Evolutionary conservation across 176 grass and related monocot genomes (phyloP), one percentile per base, ranked within the genome.

Genomic region (Otatea glauca): DNA sequence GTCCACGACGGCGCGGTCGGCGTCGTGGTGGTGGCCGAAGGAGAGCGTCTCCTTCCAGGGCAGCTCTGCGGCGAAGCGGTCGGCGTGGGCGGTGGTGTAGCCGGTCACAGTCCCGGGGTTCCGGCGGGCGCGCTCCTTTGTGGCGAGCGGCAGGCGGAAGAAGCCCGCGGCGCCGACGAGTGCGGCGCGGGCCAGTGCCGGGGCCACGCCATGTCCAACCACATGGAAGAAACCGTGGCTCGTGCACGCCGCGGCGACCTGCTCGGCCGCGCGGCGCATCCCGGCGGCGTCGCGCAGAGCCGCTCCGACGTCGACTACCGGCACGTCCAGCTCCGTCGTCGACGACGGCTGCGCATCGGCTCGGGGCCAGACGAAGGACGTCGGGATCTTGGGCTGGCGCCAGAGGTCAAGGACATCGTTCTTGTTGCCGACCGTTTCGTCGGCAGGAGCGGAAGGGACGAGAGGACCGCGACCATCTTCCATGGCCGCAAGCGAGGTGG

Each of bases 21-120:
- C 2, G 10, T 48, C 23, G 14, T 75, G 68, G 53, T 53, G 43
- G 47, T 92, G 84, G 29, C 50, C 70, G 27, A 97, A 94, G 59
- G 94, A 94, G 27, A 97, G 80, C 41, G 89, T 91, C 75, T 92
- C 94, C 90, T 97, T 97, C 94, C 94, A 97, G 0, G 94, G 94
- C 0, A 97, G 91, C 23, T 92, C 91, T 48, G 66, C 39, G 20
- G 81, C 42, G 78, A 97, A 97, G 25, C 94, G 92, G 67, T 94
- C 86, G 1, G 75, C 59, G 84, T 97, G 94, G 8, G 90, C 92
- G 15, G 81, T 51, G 20, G 94, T 64, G 74, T 87, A 97, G 13
- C 94, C 92, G 79, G 65, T 51, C 50, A 94, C 27, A 81, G 71
- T 75, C 5, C 86, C 90, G 24, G 88, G 84, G 25, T 17, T 64